Conservation (phyloP, 805 yeast genomes). For the Candida andamanensis region DNA sequence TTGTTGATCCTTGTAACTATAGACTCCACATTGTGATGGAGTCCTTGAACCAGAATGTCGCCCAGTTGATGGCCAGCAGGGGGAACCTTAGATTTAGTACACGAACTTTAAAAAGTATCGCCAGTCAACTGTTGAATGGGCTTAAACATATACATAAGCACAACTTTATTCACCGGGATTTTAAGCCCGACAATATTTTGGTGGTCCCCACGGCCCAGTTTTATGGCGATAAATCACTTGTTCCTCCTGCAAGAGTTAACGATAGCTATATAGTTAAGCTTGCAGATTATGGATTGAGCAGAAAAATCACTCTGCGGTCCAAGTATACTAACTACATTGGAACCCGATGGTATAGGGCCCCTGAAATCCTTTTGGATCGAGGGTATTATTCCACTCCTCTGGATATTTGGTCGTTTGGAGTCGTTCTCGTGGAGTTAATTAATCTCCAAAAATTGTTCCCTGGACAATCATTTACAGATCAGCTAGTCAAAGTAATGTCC, state of each 20-base stretch:
- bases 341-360: constrained; percentile 84
- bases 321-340: constrained; percentile 74
- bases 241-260: constrained; percentile 36
- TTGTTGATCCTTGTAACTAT: constrained; percentile 57
- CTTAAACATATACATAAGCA: constrained; percentile 73
- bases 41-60: constrained; percentile 74
- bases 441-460: constrained; percentile 78
- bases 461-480: constrained; percentile 76
- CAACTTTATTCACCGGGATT: constrained; percentile 78
- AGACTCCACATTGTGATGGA: constrained; percentile 85
- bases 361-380: constrained; percentile 68
- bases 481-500: constrained; percentile 61
- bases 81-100: constrained; percentile 49
- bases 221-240: constrained; percentile 37
- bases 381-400: constrained; percentile 60
- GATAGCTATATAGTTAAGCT: constrained; percentile 61
- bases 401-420: constrained; percentile 85
- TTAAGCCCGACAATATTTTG: constrained; percentile 90
- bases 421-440: constrained; percentile 69
- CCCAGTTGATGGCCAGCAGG: constrained; percentile 68
- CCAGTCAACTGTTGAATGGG: constrained; percentile 70
- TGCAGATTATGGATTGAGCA: constrained; percentile 78
- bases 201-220: constrained; percentile 54
- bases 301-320: constrained; percentile 47
- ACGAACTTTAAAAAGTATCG: constrained; percentile 56